Evolutionary conservation across 805 yeast species (phyloP).

Genomic region (Kregervanrija pseudodelftensis): DNA sequence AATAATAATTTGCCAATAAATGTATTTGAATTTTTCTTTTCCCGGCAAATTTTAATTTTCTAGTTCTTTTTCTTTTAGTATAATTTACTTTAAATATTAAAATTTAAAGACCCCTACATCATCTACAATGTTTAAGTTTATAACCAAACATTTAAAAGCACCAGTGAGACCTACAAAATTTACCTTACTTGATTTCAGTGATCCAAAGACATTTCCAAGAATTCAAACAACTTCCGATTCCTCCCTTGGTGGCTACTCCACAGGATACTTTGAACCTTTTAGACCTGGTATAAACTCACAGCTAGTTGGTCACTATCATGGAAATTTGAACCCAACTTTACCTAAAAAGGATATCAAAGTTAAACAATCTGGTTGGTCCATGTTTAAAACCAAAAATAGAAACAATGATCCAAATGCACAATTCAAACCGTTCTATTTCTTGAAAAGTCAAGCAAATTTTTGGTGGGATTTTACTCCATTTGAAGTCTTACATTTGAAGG

Average conservation of each 20-base stretch:
- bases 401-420: constrained; percentile 33
- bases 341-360: constrained; percentile 59
- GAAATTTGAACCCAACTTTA: constrained; percentile 58
- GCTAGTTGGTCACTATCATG: constrained; percentile 58
- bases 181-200: constrained; percentile 52
- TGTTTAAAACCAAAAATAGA: constrained; percentile 74
- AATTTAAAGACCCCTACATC: too few relatives aligned
- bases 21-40: too few relatives aligned
- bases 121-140: too few relatives aligned
- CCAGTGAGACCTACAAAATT: constrained; percentile 18
- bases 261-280: constrained; percentile 38
- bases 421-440: constrained; percentile 33
- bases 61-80: too few relatives aligned
- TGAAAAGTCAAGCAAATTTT: constrained; percentile 30
- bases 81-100: too few relatives aligned
- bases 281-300: constrained; percentile 29
- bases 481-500: constrained; percentile 57
- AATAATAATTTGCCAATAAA: too few relatives aligned
- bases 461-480: constrained; percentile 69
- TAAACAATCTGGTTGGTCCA: constrained; percentile 62
- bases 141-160: neutral
- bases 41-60: too few relatives aligned
- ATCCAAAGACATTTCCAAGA: constrained; percentile 40
- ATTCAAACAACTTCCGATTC: constrained; percentile 62
- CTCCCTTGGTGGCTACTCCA: constrained; percentile 74